Evolutionary conservation across 208 protist species (phyloP).

Genomic region (Crithidia sp.): DNA sequence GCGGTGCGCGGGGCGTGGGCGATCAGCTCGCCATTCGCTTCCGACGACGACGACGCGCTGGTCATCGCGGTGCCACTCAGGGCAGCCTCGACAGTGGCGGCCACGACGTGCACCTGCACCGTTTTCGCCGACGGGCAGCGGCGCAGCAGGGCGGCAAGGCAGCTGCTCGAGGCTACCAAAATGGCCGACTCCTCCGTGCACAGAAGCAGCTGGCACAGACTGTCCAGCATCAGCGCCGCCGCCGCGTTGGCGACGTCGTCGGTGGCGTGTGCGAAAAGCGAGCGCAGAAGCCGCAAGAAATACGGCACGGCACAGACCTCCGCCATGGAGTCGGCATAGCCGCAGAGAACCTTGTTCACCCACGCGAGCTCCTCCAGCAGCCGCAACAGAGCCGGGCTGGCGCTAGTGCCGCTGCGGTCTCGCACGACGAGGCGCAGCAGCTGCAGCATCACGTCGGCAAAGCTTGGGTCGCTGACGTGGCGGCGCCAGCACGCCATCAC

Average conservation of each 20-base stretch:
- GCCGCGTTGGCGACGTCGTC: conserved; percentile 31
- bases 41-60: not conserved
- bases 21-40: not conserved
- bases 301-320: conserved; percentile 36
- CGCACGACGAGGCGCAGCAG: conserved; percentile 41
- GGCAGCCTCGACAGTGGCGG: conserved; percentile 22
- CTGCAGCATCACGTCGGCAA: conserved; percentile 51
- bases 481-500: conserved; percentile 64
- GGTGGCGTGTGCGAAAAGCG: conserved; percentile 25
- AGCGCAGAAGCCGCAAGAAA: conserved; percentile 27
- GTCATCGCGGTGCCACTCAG: not conserved
- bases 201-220: conserved; percentile 55
- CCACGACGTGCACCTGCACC: conserved; percentile 30
- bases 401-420: conserved; percentile 7
- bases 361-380: conserved; percentile 36
- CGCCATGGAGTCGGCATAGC: conserved; percentile 32
- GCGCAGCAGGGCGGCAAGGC: conserved; percentile 54
- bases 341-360: conserved; percentile 30
- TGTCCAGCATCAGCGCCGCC: conserved; percentile 34
- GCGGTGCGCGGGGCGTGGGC: conserved; percentile 21
- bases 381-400: conserved; percentile 19
- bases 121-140: conserved; percentile 45
- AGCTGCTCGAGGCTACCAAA: conserved; percentile 43
- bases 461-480: conserved; percentile 69
- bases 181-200: conserved; percentile 62